Evolutionary conservation across 2,329 filamentous ascomycete genomes (phyloP).

Genomic region (Ilyonectria mors-panacis): DNA sequence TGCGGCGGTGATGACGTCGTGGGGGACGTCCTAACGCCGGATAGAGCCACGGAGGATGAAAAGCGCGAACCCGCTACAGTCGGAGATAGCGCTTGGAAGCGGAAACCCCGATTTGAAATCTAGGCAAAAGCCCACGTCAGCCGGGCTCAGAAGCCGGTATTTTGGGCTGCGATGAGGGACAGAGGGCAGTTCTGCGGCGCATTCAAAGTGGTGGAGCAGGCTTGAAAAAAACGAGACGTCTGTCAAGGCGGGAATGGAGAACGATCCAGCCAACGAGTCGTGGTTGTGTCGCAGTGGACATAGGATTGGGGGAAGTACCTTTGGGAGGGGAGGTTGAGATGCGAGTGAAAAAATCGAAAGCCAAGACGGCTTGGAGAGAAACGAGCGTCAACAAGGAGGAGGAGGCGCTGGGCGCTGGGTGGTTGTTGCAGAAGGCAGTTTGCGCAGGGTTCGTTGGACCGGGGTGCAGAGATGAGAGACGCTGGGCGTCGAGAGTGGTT

Average conservation of each 20-base stretch:
- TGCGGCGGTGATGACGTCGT: slow-evolving; percentile 49
- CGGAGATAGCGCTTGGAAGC: slow-evolving; percentile 43
- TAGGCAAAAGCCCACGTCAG: slow-evolving; percentile 43
- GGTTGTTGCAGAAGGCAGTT: slow-evolving; percentile 29
- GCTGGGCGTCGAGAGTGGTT: slow-evolving; percentile 3
- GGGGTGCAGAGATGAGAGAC: slow-evolving; percentile 18
- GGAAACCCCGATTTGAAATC: slow-evolving; percentile 42
- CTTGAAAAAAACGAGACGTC: slow-evolving; percentile 35
- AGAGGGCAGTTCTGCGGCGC: slow-evolving; percentile 40
- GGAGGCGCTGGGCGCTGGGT: slow-evolving; percentile 30
- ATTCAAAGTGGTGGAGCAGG: slow-evolving; percentile 34
- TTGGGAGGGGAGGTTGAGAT: slow-evolving; percentile 30
- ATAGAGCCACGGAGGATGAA: slow-evolving; percentile 40
- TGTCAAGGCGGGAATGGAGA: slow-evolving; percentile 30
- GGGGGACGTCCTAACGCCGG: slow-evolving; percentile 44
- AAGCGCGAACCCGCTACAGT: slow-evolving; percentile 37
- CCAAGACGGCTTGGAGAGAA: slow-evolving; percentile 45
- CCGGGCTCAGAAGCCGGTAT: slow-evolving; percentile 33
- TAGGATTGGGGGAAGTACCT: slow-evolving; percentile 32
- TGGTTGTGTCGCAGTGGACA: slow-evolving; percentile 19
- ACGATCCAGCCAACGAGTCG: slow-evolving; percentile 26
- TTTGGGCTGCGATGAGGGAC: slow-evolving; percentile 31
- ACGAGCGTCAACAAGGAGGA: slow-evolving; percentile 41
- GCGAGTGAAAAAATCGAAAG: slow-evolving; percentile 33
- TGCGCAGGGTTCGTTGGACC: slow-evolving; percentile 30